A percentile compares a stretch with the other conserved stretches of the same genome.
These are phyloP conservation scores for Fusarium clavum DNA, from an alignment of 2,329 filamentous ascomycete species.

Conservation along the genomic window DNA sequence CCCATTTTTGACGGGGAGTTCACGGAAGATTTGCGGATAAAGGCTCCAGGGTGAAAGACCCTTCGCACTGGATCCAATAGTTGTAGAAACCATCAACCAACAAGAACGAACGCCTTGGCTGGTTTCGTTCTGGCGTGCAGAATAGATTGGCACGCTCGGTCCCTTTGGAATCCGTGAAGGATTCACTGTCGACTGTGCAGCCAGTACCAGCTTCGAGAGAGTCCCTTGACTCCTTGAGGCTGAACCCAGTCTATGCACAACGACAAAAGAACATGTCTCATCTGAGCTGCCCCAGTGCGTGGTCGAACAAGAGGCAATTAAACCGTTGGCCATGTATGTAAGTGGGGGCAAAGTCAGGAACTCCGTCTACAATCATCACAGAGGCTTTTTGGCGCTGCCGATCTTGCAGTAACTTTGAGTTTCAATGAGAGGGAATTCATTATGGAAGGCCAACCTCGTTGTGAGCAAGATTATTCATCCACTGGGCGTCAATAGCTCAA, in stretches of 20 bases:
- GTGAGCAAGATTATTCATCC: neutral
- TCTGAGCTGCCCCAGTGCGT: slow-evolving; percentile 15
- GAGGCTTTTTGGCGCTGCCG: neutral
- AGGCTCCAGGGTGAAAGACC: slow-evolving; percentile 18
- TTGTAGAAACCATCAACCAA: slow-evolving; percentile 7
- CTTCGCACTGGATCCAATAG: slow-evolving; percentile 7
- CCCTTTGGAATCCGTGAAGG: neutral
- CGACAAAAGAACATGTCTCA: slow-evolving; percentile 19
- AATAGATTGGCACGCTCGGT: neutral
- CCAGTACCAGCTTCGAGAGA: slow-evolving; percentile 16
- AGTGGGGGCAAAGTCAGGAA: slow-evolving; percentile 19
- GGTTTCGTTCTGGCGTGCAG: slow-evolving; percentile 3
- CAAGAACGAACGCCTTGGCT: slow-evolving; percentile 9
- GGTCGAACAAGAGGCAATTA: neutral
- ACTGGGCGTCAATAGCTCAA: neutral
- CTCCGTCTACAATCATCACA: neutral
- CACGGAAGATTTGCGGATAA: slow-evolving; percentile 21
- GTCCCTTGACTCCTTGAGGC: slow-evolving; percentile 22
- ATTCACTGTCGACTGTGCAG: neutral
- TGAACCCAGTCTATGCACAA: slow-evolving; percentile 17
- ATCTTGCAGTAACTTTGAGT: neutral
- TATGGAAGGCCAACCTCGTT: neutral
- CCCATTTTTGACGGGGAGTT: slow-evolving; percentile 44
- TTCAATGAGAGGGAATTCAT: neutral
- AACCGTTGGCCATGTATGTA: slow-evolving; percentile 14